These are phyloP conservation scores for Gymnopilus dilepis DNA, from an alignment of 768 basidiomycete genomes.

Conservation along the genomic window DNA sequence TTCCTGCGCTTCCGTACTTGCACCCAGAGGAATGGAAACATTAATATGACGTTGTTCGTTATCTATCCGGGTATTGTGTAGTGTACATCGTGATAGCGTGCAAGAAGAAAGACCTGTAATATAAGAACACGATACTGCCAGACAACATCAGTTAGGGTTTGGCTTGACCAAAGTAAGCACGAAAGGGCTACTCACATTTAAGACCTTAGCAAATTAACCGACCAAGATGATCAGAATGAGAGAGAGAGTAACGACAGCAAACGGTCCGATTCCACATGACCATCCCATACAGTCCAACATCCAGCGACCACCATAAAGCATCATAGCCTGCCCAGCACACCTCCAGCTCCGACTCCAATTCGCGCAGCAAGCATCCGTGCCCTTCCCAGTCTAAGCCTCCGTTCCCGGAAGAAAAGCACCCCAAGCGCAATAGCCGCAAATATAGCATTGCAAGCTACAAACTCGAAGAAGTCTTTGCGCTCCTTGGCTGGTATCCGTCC, in stretches of 20 bases:
- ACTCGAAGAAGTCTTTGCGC: conserved; percentile 89
- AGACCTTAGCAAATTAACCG: background rate
- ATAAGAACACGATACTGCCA: conserved; percentile 9
- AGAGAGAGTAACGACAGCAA: background rate
- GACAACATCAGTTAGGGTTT: background rate
- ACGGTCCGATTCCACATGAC: background rate
- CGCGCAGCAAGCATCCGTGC: conserved; percentile 85
- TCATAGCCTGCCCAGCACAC: conserved; percentile 21
- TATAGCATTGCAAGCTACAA: conserved; percentile 81
- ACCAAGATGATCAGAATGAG: background rate
- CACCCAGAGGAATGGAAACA: background rate
- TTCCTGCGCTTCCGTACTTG: background rate
- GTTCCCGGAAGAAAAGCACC: conserved; percentile 71
- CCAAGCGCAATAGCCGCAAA: conserved; percentile 71
- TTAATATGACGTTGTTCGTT: background rate
- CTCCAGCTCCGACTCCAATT: conserved; percentile 67
- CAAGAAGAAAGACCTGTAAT: conserved; percentile 5
- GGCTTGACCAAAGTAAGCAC: background rate
- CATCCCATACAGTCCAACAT: background rate
- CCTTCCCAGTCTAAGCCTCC: conserved; percentile 71
- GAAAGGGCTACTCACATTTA: conserved; percentile 8
- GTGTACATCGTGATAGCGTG: conserved; percentile 1
- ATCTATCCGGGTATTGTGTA: conserved; percentile 2
- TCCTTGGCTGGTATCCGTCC: conserved; percentile 84
- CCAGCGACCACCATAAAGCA: background rate